Base-by-base conservation (phyloP, 2,329 filamentous ascomycete genomes). In the Fusarium sp. region DNA sequence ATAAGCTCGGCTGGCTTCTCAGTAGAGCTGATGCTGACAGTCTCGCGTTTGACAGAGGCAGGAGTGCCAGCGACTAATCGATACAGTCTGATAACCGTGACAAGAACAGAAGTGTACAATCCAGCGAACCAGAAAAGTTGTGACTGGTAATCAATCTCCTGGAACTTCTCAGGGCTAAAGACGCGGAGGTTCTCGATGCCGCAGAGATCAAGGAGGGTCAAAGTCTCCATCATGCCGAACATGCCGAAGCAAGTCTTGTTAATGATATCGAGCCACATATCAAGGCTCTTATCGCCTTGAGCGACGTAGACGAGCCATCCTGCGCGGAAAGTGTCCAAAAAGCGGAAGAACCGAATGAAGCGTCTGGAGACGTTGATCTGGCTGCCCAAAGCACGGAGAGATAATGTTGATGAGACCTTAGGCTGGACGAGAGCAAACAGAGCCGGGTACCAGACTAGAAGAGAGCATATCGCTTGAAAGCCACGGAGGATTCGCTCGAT, bases 111-210 rank as follows among this genome's bases (percentile, higher is more conserved):
- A 65, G 88, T 86, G 16, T 82, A 82, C 28, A 94, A 82, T 1
- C 87, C 87, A 43, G 90, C 88, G 71, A 94, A 88, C 93, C 93
- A 95, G 80, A 92, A 91, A 59, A 89, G 87, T 81, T 93, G 89
- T 1, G 88, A 89, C 81, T 94, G 90, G 28, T 87, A 69, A 50
- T 89, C 84, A 8, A 92, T 75, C 32, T 71, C 75, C n/a, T 75
- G 74, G 21, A 86, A 86, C 80, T 83, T 78, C 42, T 85, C 86
- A 2, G 86, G 75, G 1, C 86, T 87, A 82, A 91, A 90, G 18
- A 89, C 80, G 52, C 87, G 82, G 70, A 90, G 71, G 60, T 82
- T 83, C 46, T 81, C 75, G 23, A 87, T 79, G 23, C 77, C 78
- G 56, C 86, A 73, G 32, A 85, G 80, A 82, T 92, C 86, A 68